These are phyloP conservation scores for Papiliotrema laurentii DNA, from an alignment of 1,284 basidiomycete genomes.

Conservation along the genomic window DNA sequence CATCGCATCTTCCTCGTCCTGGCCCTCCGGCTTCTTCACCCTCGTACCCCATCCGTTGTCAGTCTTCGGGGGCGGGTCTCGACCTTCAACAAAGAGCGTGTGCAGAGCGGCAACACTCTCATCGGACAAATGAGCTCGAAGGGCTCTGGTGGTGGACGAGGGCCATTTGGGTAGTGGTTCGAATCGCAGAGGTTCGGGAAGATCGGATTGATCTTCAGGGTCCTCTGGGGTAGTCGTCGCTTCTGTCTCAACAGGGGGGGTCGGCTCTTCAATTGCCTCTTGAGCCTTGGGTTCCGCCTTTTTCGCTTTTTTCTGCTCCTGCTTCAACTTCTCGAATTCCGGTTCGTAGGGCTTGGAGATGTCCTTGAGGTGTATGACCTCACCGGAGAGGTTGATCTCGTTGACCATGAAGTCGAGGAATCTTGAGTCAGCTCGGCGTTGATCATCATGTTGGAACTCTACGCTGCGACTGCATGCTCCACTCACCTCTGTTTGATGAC, in stretches of 20 bases:
- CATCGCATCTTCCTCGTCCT: slow-evolving; percentile 33
- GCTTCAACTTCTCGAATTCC: slow-evolving; percentile 7
- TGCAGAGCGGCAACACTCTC: slow-evolving; percentile 62
- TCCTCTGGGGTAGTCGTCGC: slow-evolving; percentile 1
- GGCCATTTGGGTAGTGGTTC: slow-evolving; percentile 58
- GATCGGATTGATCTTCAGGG: slow-evolving; percentile 3
- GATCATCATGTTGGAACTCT: too few species aligned
- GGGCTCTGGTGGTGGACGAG: slow-evolving; percentile 55
- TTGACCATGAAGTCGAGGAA: slow-evolving; percentile 93
- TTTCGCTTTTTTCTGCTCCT: slow-evolving; percentile 6
- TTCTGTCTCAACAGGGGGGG: not conserved
- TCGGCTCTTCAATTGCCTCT: not conserved
- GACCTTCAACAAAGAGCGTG: slow-evolving; percentile 70
- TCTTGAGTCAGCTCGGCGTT: slow-evolving; percentile 49
- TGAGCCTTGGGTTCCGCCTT: slow-evolving; percentile 4
- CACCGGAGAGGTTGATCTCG: slow-evolving; percentile 74
- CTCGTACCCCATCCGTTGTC: slow-evolving; percentile 50
- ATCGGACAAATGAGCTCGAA: slow-evolving; percentile 62
- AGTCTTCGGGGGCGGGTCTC: slow-evolving; percentile 57
- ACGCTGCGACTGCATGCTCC: too few species aligned
- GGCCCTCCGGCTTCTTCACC: slow-evolving; percentile 29
- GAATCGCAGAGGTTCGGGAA: slow-evolving; percentile 27
- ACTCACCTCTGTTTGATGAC: slow-evolving; percentile 92
- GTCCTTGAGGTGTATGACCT: slow-evolving; percentile 71
- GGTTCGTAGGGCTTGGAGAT: slow-evolving; percentile 62